Evolutionary conservation across 495 filamentous ascomycete genomes (phyloP), one percentile per base, ranked within the genome.

Genomic region (Xylaria acuta): DNA sequence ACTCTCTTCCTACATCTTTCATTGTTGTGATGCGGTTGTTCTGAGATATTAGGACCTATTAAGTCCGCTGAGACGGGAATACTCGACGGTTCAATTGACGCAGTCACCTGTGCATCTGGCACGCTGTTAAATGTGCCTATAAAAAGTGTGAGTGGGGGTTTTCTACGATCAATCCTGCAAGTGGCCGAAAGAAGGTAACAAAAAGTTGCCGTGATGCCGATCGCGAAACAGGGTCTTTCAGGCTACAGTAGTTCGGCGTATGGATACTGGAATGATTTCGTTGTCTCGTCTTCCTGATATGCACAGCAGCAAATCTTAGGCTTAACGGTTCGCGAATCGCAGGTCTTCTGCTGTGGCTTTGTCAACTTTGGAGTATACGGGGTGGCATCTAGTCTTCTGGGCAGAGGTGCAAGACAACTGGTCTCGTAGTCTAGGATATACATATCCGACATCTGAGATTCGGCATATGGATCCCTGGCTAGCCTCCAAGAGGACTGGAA

Each of bases 151-250:
- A 64, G 69, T 71, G 69, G 69, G 59, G 69, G 20, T 25, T 30
- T 63, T 32, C 53, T 70, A 56, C 49, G 47, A 64, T 40, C 38
- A 56, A 30, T 64, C 45, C 59, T 64, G 59, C 69, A 64, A 47
- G 47, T 45, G 69, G 38, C 69, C 60, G 47, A 47, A 71, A 64
- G 60, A 43, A 70, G 68, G 68, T 40, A 45, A 70, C 58, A 32
- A 56, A 41, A 63, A 38, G 41, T 51, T 36, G 56, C 54, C 40
- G 34, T 32, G 38, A n/a, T 70, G 69, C 59, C 69, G 22, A 71
- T 71, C 47, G 60, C 59, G 43, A 71, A 63, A 53, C 45, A 70
- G 58, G 68, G 68, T n/a, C 58, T 63, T 71, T 56, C 69, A 34
- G 58, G 58, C 30, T 40, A 47, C 27, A 63, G 25, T 36, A 14